Percentiles rank a stretch among this genome's conserved stretches.
phyloP scores from a whole-genome alignment of 768 basidiomycete genomes.

The Lentinula edodes region DNA sequence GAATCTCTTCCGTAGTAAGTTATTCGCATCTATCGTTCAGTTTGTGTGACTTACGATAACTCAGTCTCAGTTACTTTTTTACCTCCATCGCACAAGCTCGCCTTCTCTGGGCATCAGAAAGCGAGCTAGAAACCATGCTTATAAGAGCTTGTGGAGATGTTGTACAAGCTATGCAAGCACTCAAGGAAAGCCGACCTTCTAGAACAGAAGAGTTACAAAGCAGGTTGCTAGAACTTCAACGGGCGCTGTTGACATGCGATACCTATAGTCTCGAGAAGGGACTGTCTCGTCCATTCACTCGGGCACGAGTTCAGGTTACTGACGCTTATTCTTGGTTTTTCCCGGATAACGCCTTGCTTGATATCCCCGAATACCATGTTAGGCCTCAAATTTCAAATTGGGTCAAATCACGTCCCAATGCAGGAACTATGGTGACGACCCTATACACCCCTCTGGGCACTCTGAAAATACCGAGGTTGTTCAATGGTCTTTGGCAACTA shows the following conservation, averaged over 20 bases:
- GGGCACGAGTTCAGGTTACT: conserved; percentile 9
- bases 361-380: not conserved
- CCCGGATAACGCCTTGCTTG: not conserved
- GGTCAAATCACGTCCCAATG: not conserved
- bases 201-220: conserved; percentile 2
- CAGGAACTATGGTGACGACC: not conserved
- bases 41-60: not conserved
- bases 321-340: conserved; percentile 5
- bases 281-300: conserved; percentile 9
- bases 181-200: conserved; percentile 10
- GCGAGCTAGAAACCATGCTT: conserved; percentile 1
- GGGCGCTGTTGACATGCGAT: conserved; percentile 6
- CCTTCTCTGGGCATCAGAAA: conserved; percentile 5
- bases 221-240: conserved; percentile 3
- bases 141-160: conserved; percentile 9
- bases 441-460: conserved; percentile 28
- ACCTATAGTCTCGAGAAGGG: conserved; percentile 3
- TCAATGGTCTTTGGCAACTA: conserved; percentile 57
- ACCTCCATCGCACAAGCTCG: conserved; percentile 5
- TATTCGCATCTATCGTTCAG: not conserved
- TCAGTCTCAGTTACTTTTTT: conserved; percentile 10
- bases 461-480: conserved; percentile 39
- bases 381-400: not conserved
- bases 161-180: conserved; percentile 13
- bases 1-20: conserved; percentile 12